A percentile compares a stretch with the other conserved stretches of the same genome.
These are phyloP conservation scores for Collybia mongolica DNA, from an alignment of 768 basidiomycete genomes.

Conservation along the genomic window DNA sequence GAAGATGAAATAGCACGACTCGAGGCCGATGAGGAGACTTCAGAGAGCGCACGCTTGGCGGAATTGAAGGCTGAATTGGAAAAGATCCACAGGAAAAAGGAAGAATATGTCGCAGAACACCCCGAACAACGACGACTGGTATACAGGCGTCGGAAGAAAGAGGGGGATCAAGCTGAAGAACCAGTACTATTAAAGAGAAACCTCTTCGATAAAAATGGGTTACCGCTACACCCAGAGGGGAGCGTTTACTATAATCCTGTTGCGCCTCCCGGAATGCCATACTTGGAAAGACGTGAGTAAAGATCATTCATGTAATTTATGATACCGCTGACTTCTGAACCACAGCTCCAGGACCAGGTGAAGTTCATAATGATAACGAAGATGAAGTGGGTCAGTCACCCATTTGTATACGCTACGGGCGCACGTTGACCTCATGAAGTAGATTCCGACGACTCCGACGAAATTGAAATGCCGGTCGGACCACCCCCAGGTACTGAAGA, in stretches of 20 bases:
- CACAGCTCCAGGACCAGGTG: conserved; percentile 59
- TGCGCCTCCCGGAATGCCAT: conserved; percentile 97
- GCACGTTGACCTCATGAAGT: conserved; percentile 3
- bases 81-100: conserved; percentile 83
- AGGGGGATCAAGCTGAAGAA: conserved; percentile 40
- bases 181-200: conserved; percentile 52
- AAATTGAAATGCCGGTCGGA: conserved; percentile 64
- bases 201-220: conserved; percentile 78
- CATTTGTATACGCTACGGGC: neutral
- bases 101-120: conserved; percentile 89
- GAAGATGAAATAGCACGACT: conserved; percentile 78
- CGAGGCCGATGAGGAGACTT: conserved; percentile 41
- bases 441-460: conserved; percentile 45
- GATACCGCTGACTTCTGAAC: conserved; percentile 2
- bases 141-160: conserved; percentile 55
- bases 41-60: conserved; percentile 60
- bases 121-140: conserved; percentile 90
- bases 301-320: neutral
- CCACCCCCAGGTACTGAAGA: conserved; percentile 55
- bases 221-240: conserved; percentile 87
- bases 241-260: conserved; percentile 92
- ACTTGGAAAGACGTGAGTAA: conserved; percentile 79
- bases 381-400: conserved; percentile 42
- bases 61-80: conserved; percentile 77
- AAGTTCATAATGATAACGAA: conserved; percentile 62